Evolutionary conservation across 176 grass and related monocot genomes (phyloP), one percentile per base, ranked within the genome.

Genomic region (Cenchrus fungigraminus): DNA sequence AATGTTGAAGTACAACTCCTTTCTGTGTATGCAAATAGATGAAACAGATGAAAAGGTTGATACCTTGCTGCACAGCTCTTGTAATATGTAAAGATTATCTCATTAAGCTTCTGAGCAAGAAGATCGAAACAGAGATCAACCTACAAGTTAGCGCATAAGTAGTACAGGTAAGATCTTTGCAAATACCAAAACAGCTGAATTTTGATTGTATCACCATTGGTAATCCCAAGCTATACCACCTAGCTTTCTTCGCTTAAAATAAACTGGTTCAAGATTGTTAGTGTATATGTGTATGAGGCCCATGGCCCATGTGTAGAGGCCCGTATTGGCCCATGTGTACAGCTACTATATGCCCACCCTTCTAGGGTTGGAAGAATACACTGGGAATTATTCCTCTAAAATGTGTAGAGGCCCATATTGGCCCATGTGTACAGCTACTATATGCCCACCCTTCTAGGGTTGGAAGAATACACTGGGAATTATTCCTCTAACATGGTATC

Each of bases 21-120:
- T 82, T 68, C 25, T 4, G 19, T 29, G 45, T 67, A 86, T 37
- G 34, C 11, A 76, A 46, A 40, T 10, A 55, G 25, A 43, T 56
- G 74, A 49, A 82, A 76, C 8, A 85, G 61, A 85, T 53, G 9
- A 77, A 88, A 87, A 81, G 51, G 71, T 34, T 37, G 20, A 80
- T 91, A 98, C 96, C 96, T 95, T 88, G 89, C 91, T 70, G 96
- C 91, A 83, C 84, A 95, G 68, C 89, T 98, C 87, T 98, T 98
- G 83, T 98, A 95, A 89, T 95, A 94, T 84, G 91, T 90, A 95
- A 98, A 98, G 71, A 98, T 98, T 67, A 89, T 92, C 91, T 98
- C 96, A 90, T 89, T 91, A 71, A 98, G 85, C 89, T 98, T 98
- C 74, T 94, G 89, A 88, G 95, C 96, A 74, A 98, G 96, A 81